Base-by-base conservation (phyloP, 2,329 filamentous ascomycete species). In the Exophiala viscosa region DNA sequence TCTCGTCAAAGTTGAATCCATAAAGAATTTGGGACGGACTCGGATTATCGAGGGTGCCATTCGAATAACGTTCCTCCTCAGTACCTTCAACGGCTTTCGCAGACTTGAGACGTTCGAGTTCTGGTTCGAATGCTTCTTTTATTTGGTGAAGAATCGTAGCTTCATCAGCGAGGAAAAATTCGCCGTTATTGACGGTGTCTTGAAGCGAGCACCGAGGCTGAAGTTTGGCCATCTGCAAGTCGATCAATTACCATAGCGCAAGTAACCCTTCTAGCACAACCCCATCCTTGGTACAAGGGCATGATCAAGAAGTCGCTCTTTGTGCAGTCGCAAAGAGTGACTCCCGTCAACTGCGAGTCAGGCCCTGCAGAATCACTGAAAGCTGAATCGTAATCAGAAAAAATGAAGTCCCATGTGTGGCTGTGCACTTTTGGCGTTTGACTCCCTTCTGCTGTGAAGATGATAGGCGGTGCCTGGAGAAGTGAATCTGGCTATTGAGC, bases 1-100 rank as follows among this genome's bases (percentile, higher is more conserved):
- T 65, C 57, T 73, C 71, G 41, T 66, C 63, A 40, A 65, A 71
- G n/a, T 72, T 62, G 9, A 54, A 20, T 2, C 48, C 60, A 34
- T 62, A 71, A 2, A 71, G 50, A 4, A 64, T 57, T 10, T 62
- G 49, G 3, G 69, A 71, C 2, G 60, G 60, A 35, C 50, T 55
- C n/a, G 36, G 40, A 7, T 10, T 13, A 43, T 60, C 13, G 64
- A 62, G 11, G 55, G 65, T 35, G 28, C 52, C 15, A 54, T 51
- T 48, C 23, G 45, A 17, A 40, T 47, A 9, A 47, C 50, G n/a
- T 48, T 57, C 45, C 45, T 55, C 33, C 23, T 44, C 41, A 15
- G 44, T 46, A 31, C 44, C 62, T 49, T 57, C 66, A 48, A 34
- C 60, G 50, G 55, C 64, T 36, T 36, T 64, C 4, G 66, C 68